phyloP scores from a whole-genome alignment of 306 rosid species.

The Medicago truncatula region MtrunA17r5.0-ANR NC_053044.1:50820501-50821000 shows the following conservation, averaged over 20 bases:
- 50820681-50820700: not conserved
- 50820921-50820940: not conserved
- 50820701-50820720: no score
- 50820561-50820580: constrained; percentile 4
- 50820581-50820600: not conserved
- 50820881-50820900: not conserved
- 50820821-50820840: constrained; percentile 13
- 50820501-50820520: constrained; percentile 1
- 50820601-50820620: not conserved
- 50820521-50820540: not conserved
- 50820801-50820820: not conserved
- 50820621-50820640: constrained; percentile 1
- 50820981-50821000: not conserved
- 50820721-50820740: not conserved
- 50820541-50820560: not conserved
- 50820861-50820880: not conserved
- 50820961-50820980: not conserved
- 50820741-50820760: no score
- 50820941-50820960: not conserved
- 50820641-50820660: not conserved
- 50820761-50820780: no score
- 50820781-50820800: no score
- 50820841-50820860: not conserved
- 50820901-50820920: not conserved
- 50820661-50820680: not conserved